These are phyloP conservation scores for Lachnum nothofagi DNA, from an alignment of 2,329 filamentous ascomycete genomes.

Conservation along the genomic window DNA sequence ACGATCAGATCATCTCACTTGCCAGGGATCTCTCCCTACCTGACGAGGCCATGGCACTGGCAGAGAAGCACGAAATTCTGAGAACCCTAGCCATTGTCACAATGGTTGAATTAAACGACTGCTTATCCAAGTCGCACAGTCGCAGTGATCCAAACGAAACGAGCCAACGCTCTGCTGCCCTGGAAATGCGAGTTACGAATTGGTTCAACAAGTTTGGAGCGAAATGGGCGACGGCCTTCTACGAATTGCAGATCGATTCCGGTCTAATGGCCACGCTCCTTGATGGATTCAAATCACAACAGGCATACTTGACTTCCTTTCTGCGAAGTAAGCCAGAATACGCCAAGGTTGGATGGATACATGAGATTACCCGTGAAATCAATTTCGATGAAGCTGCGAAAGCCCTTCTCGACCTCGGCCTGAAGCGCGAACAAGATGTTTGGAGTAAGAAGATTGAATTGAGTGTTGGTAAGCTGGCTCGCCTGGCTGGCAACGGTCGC, in stretches of 20 bases:
- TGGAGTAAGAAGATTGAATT: constrained; percentile 95
- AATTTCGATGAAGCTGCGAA: constrained; percentile 69
- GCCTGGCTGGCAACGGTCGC: constrained; percentile 54
- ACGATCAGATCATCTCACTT: constrained; percentile 42
- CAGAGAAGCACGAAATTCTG: constrained; percentile 60
- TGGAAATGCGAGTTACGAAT: constrained; percentile 31
- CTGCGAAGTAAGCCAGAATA: constrained; percentile 67
- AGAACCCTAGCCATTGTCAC: constrained; percentile 51
- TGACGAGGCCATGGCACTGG: constrained; percentile 54
- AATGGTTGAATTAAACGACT: constrained; percentile 23
- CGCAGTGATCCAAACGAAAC: background rate
- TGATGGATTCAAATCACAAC: constrained; percentile 63
- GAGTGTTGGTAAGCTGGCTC: constrained; percentile 77
- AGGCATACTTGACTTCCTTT: constrained; percentile 70
- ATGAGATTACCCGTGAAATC: constrained; percentile 73
- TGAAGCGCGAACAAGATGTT: constrained; percentile 67
- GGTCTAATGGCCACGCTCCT: constrained; percentile 65
- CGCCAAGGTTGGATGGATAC: constrained; percentile 86
- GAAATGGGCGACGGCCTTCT: constrained; percentile 63
- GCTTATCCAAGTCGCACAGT: constrained; percentile 1
- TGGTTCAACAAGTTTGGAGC: constrained; percentile 48
- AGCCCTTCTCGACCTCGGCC: constrained; percentile 65
- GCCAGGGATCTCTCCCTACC: constrained; percentile 46
- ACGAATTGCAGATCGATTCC: constrained; percentile 67
- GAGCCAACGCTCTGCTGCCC: constrained; percentile 6